Evolutionary conservation across 1,139 yeast genomes (phyloP).

Genomic region (Taphrina betulina): DNA sequence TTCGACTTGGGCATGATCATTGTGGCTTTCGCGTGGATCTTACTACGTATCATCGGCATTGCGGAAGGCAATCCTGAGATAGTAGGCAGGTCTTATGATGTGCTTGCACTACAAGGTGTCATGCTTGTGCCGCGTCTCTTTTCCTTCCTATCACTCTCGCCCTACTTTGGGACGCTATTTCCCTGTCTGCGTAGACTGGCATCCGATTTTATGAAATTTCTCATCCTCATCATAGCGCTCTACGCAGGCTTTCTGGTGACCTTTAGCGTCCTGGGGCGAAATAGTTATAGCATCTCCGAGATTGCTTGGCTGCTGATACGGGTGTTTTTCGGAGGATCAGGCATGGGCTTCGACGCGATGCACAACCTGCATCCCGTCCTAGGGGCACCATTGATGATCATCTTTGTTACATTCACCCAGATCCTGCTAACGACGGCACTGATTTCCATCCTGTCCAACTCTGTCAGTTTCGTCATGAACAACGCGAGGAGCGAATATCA

Average conservation of each 20-base stretch:
- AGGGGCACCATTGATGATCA: slow-evolving; percentile 44
- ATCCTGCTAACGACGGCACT: slow-evolving; percentile 43
- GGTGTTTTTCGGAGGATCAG: slow-evolving; percentile 44
- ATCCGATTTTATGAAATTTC: slow-evolving; percentile 43
- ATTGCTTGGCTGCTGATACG: slow-evolving; percentile 45
- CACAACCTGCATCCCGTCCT: slow-evolving; percentile 42
- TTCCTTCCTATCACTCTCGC: slow-evolving; percentile 43
- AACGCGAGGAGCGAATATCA: slow-evolving; percentile 40
- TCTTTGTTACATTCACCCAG: slow-evolving; percentile 39
- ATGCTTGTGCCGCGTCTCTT: slow-evolving; percentile 44
- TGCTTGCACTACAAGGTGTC: slow-evolving; percentile 43
- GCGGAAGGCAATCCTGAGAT: slow-evolving; percentile 35
- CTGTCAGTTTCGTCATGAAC: slow-evolving; percentile 43
- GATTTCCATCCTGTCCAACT: slow-evolving; percentile 44
- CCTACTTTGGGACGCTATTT: slow-evolving; percentile 44
- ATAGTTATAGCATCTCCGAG: slow-evolving; percentile 39
- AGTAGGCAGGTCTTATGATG: slow-evolving; percentile 41
- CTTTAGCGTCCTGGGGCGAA: slow-evolving; percentile 44
- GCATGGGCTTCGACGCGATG: slow-evolving; percentile 44
- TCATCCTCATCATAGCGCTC: slow-evolving; percentile 42
- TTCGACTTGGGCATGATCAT: slow-evolving; percentile 42
- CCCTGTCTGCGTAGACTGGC: slow-evolving; percentile 44
- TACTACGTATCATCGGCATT: slow-evolving; percentile 39
- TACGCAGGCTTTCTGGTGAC: slow-evolving; percentile 45
- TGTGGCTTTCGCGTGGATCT: slow-evolving; percentile 41